A percentile compares a stretch with the other conserved stretches of the same genome.
Conservation (phyloP, 179 eudicot genomes). For the Silene vulgaris region DNA sequence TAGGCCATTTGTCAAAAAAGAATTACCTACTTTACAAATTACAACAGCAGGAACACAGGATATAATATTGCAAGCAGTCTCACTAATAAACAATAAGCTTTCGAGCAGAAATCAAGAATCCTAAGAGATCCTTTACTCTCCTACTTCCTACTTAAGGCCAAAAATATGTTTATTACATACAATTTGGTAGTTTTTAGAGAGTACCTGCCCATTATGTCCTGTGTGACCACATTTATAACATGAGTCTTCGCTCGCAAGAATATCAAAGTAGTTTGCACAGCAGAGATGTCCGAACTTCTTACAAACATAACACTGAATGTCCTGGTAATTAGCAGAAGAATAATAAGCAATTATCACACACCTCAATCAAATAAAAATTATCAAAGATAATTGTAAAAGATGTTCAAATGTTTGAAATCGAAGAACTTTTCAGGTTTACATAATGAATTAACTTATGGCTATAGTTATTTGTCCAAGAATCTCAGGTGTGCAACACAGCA, state of each 20-base stretch:
- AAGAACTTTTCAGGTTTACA: conserved; percentile 1
- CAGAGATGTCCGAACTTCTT: conserved; percentile 81
- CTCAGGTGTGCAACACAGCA: background rate
- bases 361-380: background rate
- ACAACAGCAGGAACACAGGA: background rate
- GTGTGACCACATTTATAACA: conserved; percentile 88
- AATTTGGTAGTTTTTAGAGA: background rate
- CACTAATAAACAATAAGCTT: background rate
- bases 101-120: background rate
- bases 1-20: background rate
- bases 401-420: background rate
- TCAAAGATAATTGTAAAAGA: background rate
- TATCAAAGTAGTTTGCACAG: conserved; percentile 56
- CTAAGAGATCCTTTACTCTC: background rate
- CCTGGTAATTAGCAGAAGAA: conserved; percentile 36
- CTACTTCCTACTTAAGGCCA: conserved; percentile 1
- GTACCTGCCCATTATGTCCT: conserved; percentile 84
- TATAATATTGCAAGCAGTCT: background rate
- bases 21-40: background rate
- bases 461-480: background rate
- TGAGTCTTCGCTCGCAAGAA: conserved; percentile 45
- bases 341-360: background rate
- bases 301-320: conserved; percentile 81
- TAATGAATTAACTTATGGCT: background rate
- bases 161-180: background rate